A percentile compares a stretch with the other conserved stretches of the same genome.
These are phyloP conservation scores for Erythrophleum fordii DNA, from an alignment of 306 rosid species.

Conservation along the genomic window DNA sequence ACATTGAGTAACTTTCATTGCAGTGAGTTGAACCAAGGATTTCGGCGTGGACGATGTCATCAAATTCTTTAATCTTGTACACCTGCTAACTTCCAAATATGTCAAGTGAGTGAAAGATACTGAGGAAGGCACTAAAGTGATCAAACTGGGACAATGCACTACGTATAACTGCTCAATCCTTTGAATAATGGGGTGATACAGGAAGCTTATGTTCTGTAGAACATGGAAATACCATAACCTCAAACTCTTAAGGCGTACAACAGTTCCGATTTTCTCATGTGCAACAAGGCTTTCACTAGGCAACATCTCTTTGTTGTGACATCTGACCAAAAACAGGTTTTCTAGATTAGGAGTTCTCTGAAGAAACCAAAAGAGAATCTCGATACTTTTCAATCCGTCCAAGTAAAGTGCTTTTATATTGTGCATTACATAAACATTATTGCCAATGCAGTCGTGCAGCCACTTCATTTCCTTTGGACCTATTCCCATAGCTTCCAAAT, in stretches of 20 bases:
- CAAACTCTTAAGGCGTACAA: conserved; percentile 13
- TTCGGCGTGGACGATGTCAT: conserved; percentile 31
- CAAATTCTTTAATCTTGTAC: background rate
- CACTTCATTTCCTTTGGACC: background rate
- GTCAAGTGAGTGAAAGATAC: background rate
- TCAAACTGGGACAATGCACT: background rate
- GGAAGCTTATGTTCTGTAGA: background rate
- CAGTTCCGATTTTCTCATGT: background rate
- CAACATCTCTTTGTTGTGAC: background rate
- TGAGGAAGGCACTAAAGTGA: background rate
- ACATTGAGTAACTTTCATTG: background rate
- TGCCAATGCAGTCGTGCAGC: background rate
- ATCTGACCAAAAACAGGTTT: fast-evolving
- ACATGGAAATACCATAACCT: fast-evolving
- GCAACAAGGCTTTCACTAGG: background rate
- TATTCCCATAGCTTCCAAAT: background rate
- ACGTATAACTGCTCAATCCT: background rate
- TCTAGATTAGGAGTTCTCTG: conserved; percentile 29
- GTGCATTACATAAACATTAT: conserved; percentile 5
- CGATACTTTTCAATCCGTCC: background rate
- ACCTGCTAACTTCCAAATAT: conserved; percentile 4
- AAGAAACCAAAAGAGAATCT: conserved; percentile 27
- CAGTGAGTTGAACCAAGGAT: conserved; percentile 21
- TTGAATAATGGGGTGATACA: background rate
- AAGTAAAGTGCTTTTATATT: background rate